Evolutionary conservation across 1,139 yeast genomes (phyloP).

Genomic region (Debaryomyces coudertii): DNA sequence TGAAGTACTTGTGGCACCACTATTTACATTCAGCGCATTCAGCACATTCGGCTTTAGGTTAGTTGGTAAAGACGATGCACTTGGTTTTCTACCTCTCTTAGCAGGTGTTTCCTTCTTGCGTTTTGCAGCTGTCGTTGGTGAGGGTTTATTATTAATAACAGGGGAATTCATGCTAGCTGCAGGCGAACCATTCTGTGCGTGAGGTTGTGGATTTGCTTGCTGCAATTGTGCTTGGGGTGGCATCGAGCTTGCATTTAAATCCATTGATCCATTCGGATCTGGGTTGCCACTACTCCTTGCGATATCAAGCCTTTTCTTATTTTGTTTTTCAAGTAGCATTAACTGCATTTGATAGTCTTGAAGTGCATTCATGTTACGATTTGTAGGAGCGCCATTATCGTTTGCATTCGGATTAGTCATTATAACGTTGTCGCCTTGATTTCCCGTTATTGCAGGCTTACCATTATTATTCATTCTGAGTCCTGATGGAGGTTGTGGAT

Average conservation of each 20-base stretch:
- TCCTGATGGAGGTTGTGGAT: conserved; percentile 16
- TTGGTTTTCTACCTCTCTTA: conserved; percentile 42
- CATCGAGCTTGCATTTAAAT: conserved; percentile 27
- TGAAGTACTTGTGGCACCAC: conserved; percentile 12
- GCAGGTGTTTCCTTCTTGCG: conserved; percentile 34
- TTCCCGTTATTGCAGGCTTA: conserved; percentile 13
- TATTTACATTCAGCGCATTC: background rate
- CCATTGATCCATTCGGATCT: conserved; percentile 21
- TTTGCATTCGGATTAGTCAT: background rate
- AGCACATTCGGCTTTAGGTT: conserved; percentile 9
- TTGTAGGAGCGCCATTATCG: conserved; percentile 11
- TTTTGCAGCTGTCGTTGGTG: conserved; percentile 30
- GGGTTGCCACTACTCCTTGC: conserved; percentile 42
- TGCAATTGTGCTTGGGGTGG: conserved; percentile 22
- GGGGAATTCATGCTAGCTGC: conserved; percentile 35
- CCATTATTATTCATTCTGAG: conserved; percentile 21
- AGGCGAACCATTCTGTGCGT: conserved; percentile 30
- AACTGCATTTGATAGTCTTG: conserved; percentile 80
- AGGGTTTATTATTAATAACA: conserved; percentile 37
- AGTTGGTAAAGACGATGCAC: conserved; percentile 22
- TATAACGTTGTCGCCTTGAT: conserved; percentile 5
- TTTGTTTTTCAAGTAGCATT: conserved; percentile 71
- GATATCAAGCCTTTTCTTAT: conserved; percentile 61
- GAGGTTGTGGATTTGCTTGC: conserved; percentile 15
- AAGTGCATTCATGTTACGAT: conserved; percentile 47